Conservation (phyloP, 1,139 yeast species). For the Taphrina deformans region DNA sequence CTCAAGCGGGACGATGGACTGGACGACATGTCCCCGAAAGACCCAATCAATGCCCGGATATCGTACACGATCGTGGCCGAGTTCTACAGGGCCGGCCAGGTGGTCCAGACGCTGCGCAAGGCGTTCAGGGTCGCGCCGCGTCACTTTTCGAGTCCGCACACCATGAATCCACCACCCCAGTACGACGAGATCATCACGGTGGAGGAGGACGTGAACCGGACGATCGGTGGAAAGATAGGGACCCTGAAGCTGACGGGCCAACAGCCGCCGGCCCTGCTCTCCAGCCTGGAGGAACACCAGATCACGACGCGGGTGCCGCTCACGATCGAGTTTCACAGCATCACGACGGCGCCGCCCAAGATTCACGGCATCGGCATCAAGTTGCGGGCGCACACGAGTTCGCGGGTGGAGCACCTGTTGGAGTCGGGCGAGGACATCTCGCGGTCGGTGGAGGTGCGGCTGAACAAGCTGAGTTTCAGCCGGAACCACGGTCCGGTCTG, state of each 20-base stretch:
- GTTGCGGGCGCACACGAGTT: constrained; percentile 23
- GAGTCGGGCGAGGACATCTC: constrained; percentile 23
- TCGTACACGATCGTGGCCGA: constrained; percentile 26
- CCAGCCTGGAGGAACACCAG: constrained; percentile 31
- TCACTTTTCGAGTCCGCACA: constrained; percentile 24
- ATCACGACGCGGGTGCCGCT: constrained; percentile 18
- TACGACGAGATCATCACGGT: constrained; percentile 21
- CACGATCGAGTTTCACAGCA: constrained; percentile 25
- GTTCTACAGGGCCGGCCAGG: not conserved
- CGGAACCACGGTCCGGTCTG: constrained; percentile 16
- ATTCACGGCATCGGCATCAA: constrained; percentile 24
- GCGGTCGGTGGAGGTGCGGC: constrained; percentile 17
- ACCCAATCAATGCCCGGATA: constrained; percentile 27
- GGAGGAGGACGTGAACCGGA: constrained; percentile 22
- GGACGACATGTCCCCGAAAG: constrained; percentile 30
- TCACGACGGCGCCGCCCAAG: constrained; percentile 27
- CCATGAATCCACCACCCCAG: constrained; percentile 30
- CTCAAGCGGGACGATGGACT: constrained; percentile 19
- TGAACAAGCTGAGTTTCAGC: constrained; percentile 15
- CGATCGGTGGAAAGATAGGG: constrained; percentile 24
- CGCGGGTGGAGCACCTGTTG: constrained; percentile 23
- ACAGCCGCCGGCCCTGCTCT: constrained; percentile 24
- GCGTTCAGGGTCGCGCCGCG: constrained; percentile 30
- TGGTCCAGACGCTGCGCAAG: constrained; percentile 5
- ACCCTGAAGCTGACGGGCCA: constrained; percentile 2